phyloP scores from a whole-genome alignment of 2,329 filamentous ascomycete species.

The Clathrospora elynae region DNA sequence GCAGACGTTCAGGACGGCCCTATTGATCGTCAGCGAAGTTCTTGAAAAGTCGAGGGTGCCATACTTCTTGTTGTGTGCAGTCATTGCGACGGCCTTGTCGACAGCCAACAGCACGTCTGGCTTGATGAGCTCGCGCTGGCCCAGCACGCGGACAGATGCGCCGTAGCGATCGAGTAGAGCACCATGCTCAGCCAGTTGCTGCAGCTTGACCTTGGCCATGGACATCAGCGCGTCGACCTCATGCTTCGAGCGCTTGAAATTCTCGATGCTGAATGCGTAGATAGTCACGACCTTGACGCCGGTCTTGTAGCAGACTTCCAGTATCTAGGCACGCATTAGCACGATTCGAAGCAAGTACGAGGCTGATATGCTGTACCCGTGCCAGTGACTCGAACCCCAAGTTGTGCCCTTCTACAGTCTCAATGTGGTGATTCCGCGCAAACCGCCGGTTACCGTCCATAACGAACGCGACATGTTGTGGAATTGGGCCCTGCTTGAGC shows the following conservation, averaged over 20 bases:
- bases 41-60: slow-evolving; percentile 17
- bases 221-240: slow-evolving; percentile 98
- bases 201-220: slow-evolving; percentile 92
- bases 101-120: slow-evolving; percentile 88
- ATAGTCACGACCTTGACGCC: slow-evolving; percentile 97
- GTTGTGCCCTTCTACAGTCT: slow-evolving; percentile 95
- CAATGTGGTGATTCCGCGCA: slow-evolving; percentile 86
- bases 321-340: slow-evolving; percentile 60
- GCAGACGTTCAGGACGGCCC: slow-evolving; percentile 84
- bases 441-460: slow-evolving; percentile 99
- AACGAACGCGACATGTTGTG: slow-evolving; percentile 96
- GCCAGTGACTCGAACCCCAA: slow-evolving; percentile 94
- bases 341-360: slow-evolving; percentile 40
- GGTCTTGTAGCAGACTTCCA: slow-evolving; percentile 97
- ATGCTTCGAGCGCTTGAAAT: slow-evolving; percentile 95
- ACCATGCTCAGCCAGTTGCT: slow-evolving; percentile 89
- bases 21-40: slow-evolving; percentile 29
- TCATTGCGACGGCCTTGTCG: slow-evolving; percentile 83
- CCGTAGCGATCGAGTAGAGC: slow-evolving; percentile 92
- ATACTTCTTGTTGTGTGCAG: slow-evolving; percentile 81
- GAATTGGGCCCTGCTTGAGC: slow-evolving; percentile 86
- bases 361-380: slow-evolving; percentile 61
- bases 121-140: slow-evolving; percentile 81
- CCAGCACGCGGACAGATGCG: slow-evolving; percentile 81
- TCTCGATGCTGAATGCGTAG: slow-evolving; percentile 98